Conservation (phyloP, 306 rosid genomes). For the Fragaria ananassa region DNA sequence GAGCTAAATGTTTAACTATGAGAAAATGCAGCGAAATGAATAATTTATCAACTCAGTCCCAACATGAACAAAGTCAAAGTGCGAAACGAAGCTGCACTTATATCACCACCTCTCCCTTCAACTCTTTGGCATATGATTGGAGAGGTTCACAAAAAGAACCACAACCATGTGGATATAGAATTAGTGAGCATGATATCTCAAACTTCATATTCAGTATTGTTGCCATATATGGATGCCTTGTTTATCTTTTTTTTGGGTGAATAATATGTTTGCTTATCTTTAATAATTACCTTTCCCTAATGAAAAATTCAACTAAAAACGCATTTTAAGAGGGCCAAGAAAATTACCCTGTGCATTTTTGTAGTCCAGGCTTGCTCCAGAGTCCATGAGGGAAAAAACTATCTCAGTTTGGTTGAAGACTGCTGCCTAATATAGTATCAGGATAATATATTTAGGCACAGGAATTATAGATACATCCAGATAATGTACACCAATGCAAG, state of each 20-base stretch:
- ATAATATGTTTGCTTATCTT: not conserved
- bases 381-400: constrained; percentile 84
- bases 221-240: constrained; percentile 7
- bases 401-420: constrained; percentile 95
- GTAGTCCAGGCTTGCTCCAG: constrained; percentile 78
- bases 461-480: constrained; percentile 5
- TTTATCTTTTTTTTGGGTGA: not conserved
- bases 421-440: constrained; percentile 63
- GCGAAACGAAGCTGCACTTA: not conserved
- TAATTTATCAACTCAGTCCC: not conserved
- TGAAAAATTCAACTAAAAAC: not conserved
- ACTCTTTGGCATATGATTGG: not conserved
- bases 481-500: not conserved
- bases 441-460: not conserved
- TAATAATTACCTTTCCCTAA: not conserved
- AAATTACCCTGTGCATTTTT: constrained; percentile 92
- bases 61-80: not conserved
- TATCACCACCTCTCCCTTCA: not conserved
- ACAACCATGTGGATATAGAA: constrained; percentile 5
- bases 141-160: not conserved
- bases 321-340: constrained; percentile 13
- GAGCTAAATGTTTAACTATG: not conserved
- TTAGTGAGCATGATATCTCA: not conserved
- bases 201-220: not conserved
- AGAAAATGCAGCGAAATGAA: not conserved